phyloP scores from a whole-genome alignment of 257 asterid species.

The Oldenlandia corymbosa region DNA sequence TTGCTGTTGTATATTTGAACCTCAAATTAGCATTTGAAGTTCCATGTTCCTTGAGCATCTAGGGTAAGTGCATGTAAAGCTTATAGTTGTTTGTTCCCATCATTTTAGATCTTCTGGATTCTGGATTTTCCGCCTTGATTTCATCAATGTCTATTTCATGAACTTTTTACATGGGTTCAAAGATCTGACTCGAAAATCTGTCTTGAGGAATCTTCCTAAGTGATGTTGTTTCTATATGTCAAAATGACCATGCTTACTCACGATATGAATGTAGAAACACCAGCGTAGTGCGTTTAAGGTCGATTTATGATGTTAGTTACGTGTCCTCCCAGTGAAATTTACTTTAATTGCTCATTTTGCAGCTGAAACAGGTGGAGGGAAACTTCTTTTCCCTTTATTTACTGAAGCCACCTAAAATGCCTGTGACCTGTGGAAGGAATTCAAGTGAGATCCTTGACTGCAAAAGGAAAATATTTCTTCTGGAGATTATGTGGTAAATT shows the following conservation, averaged over 20 bases:
- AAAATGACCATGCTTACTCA: neutral
- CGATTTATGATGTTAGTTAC: neutral
- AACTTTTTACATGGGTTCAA: neutral
- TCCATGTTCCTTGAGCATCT: neutral
- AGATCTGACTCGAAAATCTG: neutral
- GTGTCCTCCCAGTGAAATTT: neutral
- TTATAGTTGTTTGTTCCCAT: neutral
- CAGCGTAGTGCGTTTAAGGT: neutral
- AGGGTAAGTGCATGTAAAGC: neutral
- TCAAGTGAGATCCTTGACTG: neutral
- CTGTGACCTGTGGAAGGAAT: neutral
- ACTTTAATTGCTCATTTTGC: neutral
- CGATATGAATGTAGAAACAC: neutral
- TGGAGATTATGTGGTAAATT: neutral
- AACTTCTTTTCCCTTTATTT: neutral
- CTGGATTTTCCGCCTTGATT: too few relatives aligned
- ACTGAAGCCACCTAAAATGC: slow-evolving; percentile 1
- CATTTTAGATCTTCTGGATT: too few relatives aligned
- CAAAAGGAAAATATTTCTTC: neutral
- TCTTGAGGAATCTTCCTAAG: slow-evolving; percentile 2
- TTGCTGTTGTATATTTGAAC: too few relatives aligned
- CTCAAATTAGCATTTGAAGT: neutral
- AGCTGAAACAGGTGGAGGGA: slow-evolving; percentile 10
- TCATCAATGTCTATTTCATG: neutral
- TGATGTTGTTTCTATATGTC: neutral